A percentile compares a stretch with the other conserved stretches of the same genome.
phyloP scores from a whole-genome alignment of 306 rosid species.

The Vicia sativa region DNA sequence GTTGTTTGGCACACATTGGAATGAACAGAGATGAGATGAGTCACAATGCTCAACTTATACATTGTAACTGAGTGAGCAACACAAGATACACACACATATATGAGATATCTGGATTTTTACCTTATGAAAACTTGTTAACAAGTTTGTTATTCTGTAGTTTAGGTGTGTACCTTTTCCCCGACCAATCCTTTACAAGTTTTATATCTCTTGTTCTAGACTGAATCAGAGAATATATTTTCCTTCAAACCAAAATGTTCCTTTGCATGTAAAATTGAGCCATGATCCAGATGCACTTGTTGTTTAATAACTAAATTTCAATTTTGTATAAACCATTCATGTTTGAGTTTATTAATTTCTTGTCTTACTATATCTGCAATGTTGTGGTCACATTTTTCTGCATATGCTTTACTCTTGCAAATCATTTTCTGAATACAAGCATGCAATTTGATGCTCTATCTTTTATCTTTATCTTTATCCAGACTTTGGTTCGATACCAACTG shows the following conservation, averaged over 20 bases:
- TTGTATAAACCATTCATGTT: background rate
- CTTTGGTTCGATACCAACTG: constrained; percentile 92
- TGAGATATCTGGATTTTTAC: background rate
- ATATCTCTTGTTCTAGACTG: background rate
- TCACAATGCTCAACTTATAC: background rate
- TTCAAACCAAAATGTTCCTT: constrained; percentile 5
- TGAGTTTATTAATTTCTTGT: background rate
- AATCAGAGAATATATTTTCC: background rate
- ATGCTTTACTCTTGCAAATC: constrained; percentile 20
- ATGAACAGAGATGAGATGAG: background rate
- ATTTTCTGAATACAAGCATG: constrained; percentile 27
- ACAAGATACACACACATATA: background rate
- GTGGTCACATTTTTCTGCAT: constrained; percentile 15
- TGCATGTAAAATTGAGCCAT: constrained; percentile 5
- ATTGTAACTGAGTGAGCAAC: background rate
- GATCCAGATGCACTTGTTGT: constrained; percentile 9
- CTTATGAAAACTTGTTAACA: constrained; percentile 23
- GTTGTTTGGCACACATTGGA: constrained; percentile 11
- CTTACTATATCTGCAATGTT: constrained; percentile 3
- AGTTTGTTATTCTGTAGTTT: background rate
- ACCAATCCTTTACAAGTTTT: background rate
- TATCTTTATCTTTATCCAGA: constrained; percentile 49
- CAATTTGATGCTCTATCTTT: background rate
- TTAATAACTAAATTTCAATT: background rate
- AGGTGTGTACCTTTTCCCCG: background rate